Evolutionary conservation across 139 green algal genomes (phyloP).

Genomic region (Gonium pectorale): DNA sequence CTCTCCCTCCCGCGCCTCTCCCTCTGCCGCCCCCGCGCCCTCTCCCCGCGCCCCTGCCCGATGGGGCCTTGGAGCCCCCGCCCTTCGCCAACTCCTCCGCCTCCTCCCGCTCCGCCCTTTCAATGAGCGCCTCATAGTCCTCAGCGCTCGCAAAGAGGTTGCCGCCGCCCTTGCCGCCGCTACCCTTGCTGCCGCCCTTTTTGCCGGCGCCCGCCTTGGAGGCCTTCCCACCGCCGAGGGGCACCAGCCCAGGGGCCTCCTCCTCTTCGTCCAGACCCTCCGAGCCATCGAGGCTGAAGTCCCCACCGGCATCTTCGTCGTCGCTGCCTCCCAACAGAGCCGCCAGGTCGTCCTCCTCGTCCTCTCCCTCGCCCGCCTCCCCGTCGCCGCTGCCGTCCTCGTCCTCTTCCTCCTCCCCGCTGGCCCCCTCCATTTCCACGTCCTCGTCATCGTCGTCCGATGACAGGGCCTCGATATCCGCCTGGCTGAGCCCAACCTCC

Average conservation of each 20-base stretch:
- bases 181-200: slow-evolving; percentile 10
- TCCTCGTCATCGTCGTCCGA: slow-evolving; percentile 37
- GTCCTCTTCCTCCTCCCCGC: neutral
- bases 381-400: neutral
- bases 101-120: slow-evolving; percentile 6
- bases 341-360: slow-evolving; percentile 11
- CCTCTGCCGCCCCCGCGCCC: neutral
- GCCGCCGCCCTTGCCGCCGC: slow-evolving; percentile 7
- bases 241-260: neutral
- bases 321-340: slow-evolving; percentile 11
- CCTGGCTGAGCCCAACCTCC: neutral
- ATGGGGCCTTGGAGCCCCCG: neutral
- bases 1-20: neutral
- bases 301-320: slow-evolving; percentile 32
- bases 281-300: too few species aligned
- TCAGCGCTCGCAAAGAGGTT: slow-evolving; percentile 74
- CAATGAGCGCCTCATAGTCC: slow-evolving; percentile 59
- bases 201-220: slow-evolving; percentile 2
- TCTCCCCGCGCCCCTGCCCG: neutral
- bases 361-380: neutral
- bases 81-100: neutral
- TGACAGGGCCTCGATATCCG: neutral
- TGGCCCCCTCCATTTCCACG: neutral
- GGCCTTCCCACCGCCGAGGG: slow-evolving; percentile 15
- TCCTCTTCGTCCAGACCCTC: neutral